Base-by-base conservation (phyloP, 2,329 filamentous ascomycete genomes). In the Atkinsonella hypoxylon region DNA sequence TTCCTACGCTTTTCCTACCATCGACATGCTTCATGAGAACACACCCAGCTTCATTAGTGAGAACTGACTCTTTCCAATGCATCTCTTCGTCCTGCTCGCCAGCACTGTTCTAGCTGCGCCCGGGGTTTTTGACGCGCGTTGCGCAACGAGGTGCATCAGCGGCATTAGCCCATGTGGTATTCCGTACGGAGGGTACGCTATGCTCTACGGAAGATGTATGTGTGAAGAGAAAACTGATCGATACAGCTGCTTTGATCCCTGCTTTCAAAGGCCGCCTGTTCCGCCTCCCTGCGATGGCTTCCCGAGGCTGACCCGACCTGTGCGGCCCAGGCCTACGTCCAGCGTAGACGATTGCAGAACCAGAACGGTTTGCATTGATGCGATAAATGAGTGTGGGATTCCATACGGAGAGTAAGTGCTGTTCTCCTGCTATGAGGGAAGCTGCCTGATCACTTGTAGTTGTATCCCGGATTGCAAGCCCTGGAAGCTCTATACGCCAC, bases 401-500 rank as follows among this genome's bases (percentile, higher is more conserved):
- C 45, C 34, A 13, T 63, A 58, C 26, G 56, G 58, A 36, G 59
- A 48, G 60, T 61, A 50, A 50, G 58, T 53, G 5, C 13, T 15
- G 5, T 2, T 18, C 4, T 18, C 4, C 18, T 47, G 39, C 12
- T 22, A 15, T 42, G 39, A 26, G 8, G 13, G 18, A 9, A 5
- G 13, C 10, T 42, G 22, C n/a, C 30, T 49, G 1, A 49, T 42
- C 10, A 6, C 34, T 36, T 22, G 15, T 32, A 61, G 59, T 13
- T 61, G 59, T 42, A 48, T 61, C 30, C 56, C 56, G 2, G 60
- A 57, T 39, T 62, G 60, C 45, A 53, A 49, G 40, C 58, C 58
- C 1, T 58, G 46, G 41, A 50, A 50, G 10, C 22, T 55, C 30
- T 42, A 46, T 17, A 51, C 40, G 41, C 56, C 60, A 26, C 47